Conservation (phyloP, 2,329 filamentous ascomycete species). For the Trichoderma sp. region DNA sequence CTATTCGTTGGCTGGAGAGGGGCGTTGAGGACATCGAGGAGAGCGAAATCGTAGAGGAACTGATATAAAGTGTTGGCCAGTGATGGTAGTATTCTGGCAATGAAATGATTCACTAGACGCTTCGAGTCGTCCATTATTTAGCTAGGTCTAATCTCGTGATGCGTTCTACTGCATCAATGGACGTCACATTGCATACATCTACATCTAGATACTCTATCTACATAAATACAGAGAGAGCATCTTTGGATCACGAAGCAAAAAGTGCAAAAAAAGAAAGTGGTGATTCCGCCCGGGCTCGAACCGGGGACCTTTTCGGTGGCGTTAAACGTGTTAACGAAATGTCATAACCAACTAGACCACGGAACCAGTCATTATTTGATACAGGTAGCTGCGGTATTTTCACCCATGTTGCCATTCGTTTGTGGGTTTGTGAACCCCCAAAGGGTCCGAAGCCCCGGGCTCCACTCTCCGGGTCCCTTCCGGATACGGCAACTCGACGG, state of each 20-base stretch:
- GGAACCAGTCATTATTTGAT: constrained; percentile 21
- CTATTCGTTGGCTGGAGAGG: neutral
- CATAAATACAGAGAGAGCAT: neutral
- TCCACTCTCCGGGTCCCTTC: neutral
- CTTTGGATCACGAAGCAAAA: no score
- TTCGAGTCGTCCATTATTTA: neutral
- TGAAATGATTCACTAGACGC: neutral
- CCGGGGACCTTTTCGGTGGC: constrained; percentile 31
- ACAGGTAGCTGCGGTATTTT: neutral
- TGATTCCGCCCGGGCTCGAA: constrained; percentile 31
- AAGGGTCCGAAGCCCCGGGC: neutral
- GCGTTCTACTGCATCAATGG: neutral
- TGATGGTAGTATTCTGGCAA: neutral
- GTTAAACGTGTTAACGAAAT: constrained; percentile 27
- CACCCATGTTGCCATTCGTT: neutral
- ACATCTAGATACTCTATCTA: neutral
- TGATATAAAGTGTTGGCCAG: neutral
- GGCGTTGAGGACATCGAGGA: neutral
- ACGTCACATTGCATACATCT: neutral
- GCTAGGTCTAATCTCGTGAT: neutral
- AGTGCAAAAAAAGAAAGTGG: constrained; percentile 8
- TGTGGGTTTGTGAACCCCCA: neutral
- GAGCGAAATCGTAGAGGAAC: neutral
- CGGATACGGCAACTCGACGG: neutral
- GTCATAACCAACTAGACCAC: constrained; percentile 32